phyloP scores from a whole-genome alignment of 2,329 filamentous ascomycete species.

The Exutisphaerella laricina region DNA sequence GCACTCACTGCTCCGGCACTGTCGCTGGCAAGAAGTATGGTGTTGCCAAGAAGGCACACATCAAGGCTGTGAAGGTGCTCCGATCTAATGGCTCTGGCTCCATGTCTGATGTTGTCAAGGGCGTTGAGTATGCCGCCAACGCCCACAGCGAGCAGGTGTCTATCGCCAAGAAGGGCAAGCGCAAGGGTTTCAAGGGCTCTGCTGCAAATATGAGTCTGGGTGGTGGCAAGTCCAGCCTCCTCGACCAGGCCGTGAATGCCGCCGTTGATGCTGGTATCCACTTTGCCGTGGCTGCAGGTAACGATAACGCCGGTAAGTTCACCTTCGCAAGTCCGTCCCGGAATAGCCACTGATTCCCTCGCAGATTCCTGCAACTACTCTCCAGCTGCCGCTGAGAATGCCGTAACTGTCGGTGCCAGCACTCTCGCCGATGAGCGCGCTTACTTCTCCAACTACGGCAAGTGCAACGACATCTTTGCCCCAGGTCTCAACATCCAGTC shows the following conservation, averaged over 20 bases:
- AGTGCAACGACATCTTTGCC: slow-evolving; percentile 99
- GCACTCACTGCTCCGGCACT: slow-evolving; percentile 98
- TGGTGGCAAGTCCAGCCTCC: slow-evolving; percentile 88
- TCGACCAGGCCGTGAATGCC: slow-evolving; percentile 90
- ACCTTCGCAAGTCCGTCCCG: background rate
- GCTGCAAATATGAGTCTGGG: slow-evolving; percentile 99
- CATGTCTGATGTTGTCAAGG: slow-evolving; percentile 98
- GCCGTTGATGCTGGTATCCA: slow-evolving; percentile 88
- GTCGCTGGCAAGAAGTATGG: slow-evolving; percentile 98
- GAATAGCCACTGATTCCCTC: background rate
- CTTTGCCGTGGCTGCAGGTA: slow-evolving; percentile 97
- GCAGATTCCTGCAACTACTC: slow-evolving; percentile 98
- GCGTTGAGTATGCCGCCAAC: slow-evolving; percentile 88
- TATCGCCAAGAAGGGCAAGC: slow-evolving; percentile 78
- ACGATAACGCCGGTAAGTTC: slow-evolving; percentile 69
- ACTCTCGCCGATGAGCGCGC: slow-evolving; percentile 91
- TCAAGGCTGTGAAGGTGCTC: slow-evolving; percentile 98
- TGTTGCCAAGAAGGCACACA: slow-evolving; percentile 96
- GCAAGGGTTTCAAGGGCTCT: slow-evolving; percentile 96
- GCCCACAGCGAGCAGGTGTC: slow-evolving; percentile 70
- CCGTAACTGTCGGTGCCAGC: slow-evolving; percentile 92
- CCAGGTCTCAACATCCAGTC: slow-evolving; percentile 87
- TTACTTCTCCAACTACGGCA: slow-evolving; percentile 99
- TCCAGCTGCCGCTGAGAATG: slow-evolving; percentile 82
- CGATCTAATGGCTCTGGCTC: slow-evolving; percentile 94